phyloP scores from a whole-genome alignment of 2,329 filamentous ascomycete genomes.

The Scytalidium sp. region DNA sequence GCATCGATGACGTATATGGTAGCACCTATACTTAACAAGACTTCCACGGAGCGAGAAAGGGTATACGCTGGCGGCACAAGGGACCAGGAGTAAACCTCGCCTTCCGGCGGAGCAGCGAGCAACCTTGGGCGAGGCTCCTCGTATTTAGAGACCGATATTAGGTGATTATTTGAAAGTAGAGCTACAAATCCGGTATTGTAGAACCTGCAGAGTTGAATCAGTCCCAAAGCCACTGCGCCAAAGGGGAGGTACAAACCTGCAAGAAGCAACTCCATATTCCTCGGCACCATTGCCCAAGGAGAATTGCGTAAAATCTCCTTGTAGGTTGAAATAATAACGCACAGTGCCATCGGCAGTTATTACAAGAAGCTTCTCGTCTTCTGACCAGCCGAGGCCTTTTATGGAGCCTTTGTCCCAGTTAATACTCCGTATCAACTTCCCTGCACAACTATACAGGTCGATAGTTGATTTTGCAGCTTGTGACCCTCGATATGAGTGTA shows the following conservation, averaged over 20 bases:
- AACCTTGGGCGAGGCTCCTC: slow-evolving; percentile 84
- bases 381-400: slow-evolving; percentile 90
- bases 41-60: slow-evolving; percentile 88
- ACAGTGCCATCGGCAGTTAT: slow-evolving; percentile 89
- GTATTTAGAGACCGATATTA: slow-evolving; percentile 86
- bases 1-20: slow-evolving; percentile 87
- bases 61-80: slow-evolving; percentile 86
- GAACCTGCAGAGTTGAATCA: slow-evolving; percentile 49
- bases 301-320: slow-evolving; percentile 93
- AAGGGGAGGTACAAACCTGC: slow-evolving; percentile 44
- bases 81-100: slow-evolving; percentile 82
- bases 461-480: slow-evolving; percentile 77
- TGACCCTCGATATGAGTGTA: slow-evolving; percentile 72
- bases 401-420: slow-evolving; percentile 90
- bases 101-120: slow-evolving; percentile 73
- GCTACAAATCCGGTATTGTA: slow-evolving; percentile 93
- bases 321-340: slow-evolving; percentile 81
- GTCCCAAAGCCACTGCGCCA: background rate
- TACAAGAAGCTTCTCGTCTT: slow-evolving; percentile 87
- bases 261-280: slow-evolving; percentile 82
- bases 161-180: slow-evolving; percentile 79
- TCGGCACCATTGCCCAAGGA: slow-evolving; percentile 87
- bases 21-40: slow-evolving; percentile 77
- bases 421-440: slow-evolving; percentile 81
- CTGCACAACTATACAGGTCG: slow-evolving; percentile 91